Conservation (phyloP, 441 rosid species). For the Raphanus hybrid region DNA sequence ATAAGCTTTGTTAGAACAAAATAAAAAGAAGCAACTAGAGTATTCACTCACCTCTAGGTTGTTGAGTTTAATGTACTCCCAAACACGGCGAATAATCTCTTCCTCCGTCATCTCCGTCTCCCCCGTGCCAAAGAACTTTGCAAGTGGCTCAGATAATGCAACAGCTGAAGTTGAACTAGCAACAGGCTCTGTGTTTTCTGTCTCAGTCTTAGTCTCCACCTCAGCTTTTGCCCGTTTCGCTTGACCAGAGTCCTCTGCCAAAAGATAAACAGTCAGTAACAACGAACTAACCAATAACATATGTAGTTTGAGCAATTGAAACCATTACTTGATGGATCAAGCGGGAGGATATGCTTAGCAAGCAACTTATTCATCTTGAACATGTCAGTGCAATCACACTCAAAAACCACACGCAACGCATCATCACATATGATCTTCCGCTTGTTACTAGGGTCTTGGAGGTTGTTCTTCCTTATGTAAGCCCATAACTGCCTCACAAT, state of each 20-base stretch:
- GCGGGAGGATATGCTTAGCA: slow-evolving; percentile 84
- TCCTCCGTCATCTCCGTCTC: slow-evolving; percentile 62
- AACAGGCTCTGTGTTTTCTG: slow-evolving; percentile 15
- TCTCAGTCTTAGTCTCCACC: slow-evolving; percentile 50
- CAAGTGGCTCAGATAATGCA: slow-evolving; percentile 67
- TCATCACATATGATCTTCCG: slow-evolving; percentile 94
- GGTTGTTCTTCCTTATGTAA: slow-evolving; percentile 74
- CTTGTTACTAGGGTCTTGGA: slow-evolving; percentile 98
- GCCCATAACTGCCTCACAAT: too few relatives aligned
- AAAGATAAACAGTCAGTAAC: too few relatives aligned
- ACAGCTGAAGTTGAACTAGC: slow-evolving; percentile 34
- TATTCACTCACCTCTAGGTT: slow-evolving; percentile 57
- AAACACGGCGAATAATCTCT: slow-evolving; percentile 55
- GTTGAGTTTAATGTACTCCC: slow-evolving; percentile 70
- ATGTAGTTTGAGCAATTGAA: slow-evolving; percentile 22
- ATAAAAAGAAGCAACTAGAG: slow-evolving; percentile 23
- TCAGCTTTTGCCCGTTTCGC: slow-evolving; percentile 69
- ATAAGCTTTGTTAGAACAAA: not conserved
- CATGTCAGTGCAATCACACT: slow-evolving; percentile 98
- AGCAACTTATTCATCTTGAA: slow-evolving; percentile 96
- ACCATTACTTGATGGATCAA: slow-evolving; percentile 73
- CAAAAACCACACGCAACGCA: slow-evolving; percentile 82
- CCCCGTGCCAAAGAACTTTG: slow-evolving; percentile 64
- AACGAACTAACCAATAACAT: not conserved
- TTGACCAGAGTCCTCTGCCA: slow-evolving; percentile 5